These are phyloP conservation scores for Oryza longistaminata DNA, from an alignment of 176 grass and related monocot genomes.

Conservation along the genomic window DNA sequence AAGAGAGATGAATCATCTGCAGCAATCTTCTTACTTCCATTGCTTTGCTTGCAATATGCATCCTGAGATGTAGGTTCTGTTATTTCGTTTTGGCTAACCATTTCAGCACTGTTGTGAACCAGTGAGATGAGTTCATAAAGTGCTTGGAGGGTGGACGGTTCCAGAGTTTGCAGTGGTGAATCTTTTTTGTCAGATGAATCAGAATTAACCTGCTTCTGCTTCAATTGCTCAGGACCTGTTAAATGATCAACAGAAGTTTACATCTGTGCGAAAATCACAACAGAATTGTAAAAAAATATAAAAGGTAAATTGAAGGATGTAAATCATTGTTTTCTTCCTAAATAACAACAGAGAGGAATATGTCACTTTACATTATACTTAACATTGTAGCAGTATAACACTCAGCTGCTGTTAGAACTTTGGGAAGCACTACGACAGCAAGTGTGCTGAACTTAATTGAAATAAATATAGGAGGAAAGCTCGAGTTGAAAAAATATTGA, in stretches of 20 bases:
- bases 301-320: not conserved
- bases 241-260: constrained; percentile 34
- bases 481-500: constrained; percentile 38
- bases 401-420: not conserved
- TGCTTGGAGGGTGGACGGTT: constrained; percentile 61
- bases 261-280: constrained; percentile 10
- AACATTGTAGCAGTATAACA: not conserved
- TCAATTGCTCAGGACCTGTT: constrained; percentile 47
- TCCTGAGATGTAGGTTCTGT: constrained; percentile 28
- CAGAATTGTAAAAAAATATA: not conserved
- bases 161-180: constrained; percentile 58
- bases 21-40: constrained; percentile 37
- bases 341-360: not conserved
- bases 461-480: not conserved
- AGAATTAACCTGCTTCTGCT: constrained; percentile 19
- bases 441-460: constrained; percentile 13
- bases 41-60: constrained; percentile 41
- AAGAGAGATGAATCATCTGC: constrained; percentile 50
- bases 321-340: not conserved
- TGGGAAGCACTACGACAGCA: not conserved
- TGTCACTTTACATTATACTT: not conserved
- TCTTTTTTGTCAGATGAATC: constrained; percentile 40
- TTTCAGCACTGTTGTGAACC: constrained; percentile 67
- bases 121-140: constrained; percentile 78
- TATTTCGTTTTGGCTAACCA: constrained; percentile 48